Conservation (phyloP, 192 early-diverging fungal species). For the Backusella australiensis region DNA sequence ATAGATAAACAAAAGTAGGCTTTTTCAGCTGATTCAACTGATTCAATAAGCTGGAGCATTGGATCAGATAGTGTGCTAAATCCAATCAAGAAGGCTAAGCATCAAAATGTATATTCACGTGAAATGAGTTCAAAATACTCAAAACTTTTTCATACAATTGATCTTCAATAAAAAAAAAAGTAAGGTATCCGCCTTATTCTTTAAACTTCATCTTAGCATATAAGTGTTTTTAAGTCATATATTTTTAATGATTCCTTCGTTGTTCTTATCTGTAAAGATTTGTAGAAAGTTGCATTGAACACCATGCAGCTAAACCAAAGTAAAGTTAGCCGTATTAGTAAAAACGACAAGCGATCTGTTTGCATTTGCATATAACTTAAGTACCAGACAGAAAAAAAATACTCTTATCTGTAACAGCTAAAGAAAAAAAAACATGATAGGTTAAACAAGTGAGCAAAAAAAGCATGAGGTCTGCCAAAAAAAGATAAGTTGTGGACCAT, state of each 20-base stretch:
- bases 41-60: neutral
- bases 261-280: neutral
- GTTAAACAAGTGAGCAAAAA: neutral
- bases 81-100: neutral
- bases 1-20: neutral
- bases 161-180: neutral
- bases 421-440: neutral
- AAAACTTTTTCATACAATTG: neutral
- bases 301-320: neutral
- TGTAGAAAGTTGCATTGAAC: neutral
- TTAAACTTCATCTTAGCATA: neutral
- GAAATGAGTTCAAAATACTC: neutral
- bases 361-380: neutral
- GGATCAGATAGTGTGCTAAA: neutral
- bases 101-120: neutral
- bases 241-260: neutral
- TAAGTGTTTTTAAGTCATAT: no score
- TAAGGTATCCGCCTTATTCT: neutral
- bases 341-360: neutral
- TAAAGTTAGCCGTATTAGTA: neutral
- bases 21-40: neutral
- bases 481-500: neutral
- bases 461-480: neutral
- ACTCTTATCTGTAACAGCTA: neutral
- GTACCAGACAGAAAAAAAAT: neutral